Base-by-base conservation (phyloP, 257 asterid species). In the Solanum microdontum region DNA sequence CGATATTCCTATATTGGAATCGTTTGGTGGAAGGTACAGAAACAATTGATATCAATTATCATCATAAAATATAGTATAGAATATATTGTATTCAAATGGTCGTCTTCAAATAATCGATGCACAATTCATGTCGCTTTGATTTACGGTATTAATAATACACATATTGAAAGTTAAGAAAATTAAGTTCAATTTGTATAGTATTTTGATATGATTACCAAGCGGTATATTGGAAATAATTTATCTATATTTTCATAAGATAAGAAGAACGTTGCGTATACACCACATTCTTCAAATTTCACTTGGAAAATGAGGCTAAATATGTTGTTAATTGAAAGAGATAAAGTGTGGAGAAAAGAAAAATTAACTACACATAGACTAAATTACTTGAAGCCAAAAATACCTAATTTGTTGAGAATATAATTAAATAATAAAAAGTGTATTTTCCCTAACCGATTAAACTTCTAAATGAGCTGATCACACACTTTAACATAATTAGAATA, bases 171-270 rank as follows among this genome's bases (percentile, higher is more conserved):
- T 10, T n/a, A 64, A 24, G 15, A 11, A n/a, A 64, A n/a, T 64
- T n/a, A 9, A 11, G 12, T 62, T 62, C 26, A 60, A 60, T 60
- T 21, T 60, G 0, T 60, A 23, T 23, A 60, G 10, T 3, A 64
- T 64, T n/a, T 64, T 60, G 6, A 23, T 8, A 60, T 21, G 28
- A 8, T 60, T 60, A 60, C 0, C 2, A 9, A 0, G 2, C 4
- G 0, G 0, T 21, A 0, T 21, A 58, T 58, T 60, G 1, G 0
- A 60, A 60, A 60, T 0, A 9, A 21, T 60, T 60, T 9, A 0
- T 60, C 11, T 9, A 8, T 60, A 60, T 60, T 21, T 60, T 60
- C 6, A 8, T 21, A 60, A 60, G 3, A 60, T 9, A 60, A 55
- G 10, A 55, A 55, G n/a, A 55, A 51, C 4, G 23, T 51, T 6